A percentile compares a stretch with the other conserved stretches of the same genome.
Evolutionary conservation across 768 basidiomycete species (phyloP).

Genomic region (Tricholoma saponaceum): DNA sequence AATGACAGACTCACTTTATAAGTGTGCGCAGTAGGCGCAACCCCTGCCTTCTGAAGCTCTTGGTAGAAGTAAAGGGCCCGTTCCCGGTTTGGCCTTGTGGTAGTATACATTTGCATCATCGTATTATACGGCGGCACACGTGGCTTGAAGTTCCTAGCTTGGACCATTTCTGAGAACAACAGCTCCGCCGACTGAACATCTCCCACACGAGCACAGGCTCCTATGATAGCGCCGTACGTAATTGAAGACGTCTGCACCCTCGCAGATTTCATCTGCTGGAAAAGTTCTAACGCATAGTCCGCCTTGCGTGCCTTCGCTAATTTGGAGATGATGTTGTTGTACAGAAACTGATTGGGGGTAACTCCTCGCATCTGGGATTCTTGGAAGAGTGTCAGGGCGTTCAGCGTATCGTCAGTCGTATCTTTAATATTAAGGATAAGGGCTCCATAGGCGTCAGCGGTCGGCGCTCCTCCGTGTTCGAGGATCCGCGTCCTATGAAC

Average conservation of each 20-base stretch:
- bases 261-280: constrained; percentile 77
- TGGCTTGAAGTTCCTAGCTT: constrained; percentile 71
- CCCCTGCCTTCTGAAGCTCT: constrained; percentile 52
- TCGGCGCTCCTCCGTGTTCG: constrained; percentile 71
- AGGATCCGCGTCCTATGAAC: constrained; percentile 76
- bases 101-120: constrained; percentile 96
- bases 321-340: constrained; percentile 97
- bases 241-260: constrained; percentile 72
- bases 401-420: constrained; percentile 92
- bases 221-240: constrained; percentile 92
- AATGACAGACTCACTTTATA: constrained; percentile 66
- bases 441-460: constrained; percentile 88
- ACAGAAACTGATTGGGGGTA: constrained; percentile 79
- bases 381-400: constrained; percentile 79
- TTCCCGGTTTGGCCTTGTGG: constrained; percentile 82
- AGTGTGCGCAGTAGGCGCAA: constrained; percentile 83
- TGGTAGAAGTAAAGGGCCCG: constrained; percentile 75
- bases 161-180: constrained; percentile 83
- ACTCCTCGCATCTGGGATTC: constrained; percentile 73
- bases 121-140: constrained; percentile 96
- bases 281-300: constrained; percentile 82
- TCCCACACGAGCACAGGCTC: constrained; percentile 91
- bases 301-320: constrained; percentile 93
- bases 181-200: constrained; percentile 77
- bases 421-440: constrained; percentile 86